Percentiles rank a stretch among this genome's conserved stretches.
phyloP scores from a whole-genome alignment of 1,284 basidiomycete species.

The Rhodotorula sp. region DNA sequence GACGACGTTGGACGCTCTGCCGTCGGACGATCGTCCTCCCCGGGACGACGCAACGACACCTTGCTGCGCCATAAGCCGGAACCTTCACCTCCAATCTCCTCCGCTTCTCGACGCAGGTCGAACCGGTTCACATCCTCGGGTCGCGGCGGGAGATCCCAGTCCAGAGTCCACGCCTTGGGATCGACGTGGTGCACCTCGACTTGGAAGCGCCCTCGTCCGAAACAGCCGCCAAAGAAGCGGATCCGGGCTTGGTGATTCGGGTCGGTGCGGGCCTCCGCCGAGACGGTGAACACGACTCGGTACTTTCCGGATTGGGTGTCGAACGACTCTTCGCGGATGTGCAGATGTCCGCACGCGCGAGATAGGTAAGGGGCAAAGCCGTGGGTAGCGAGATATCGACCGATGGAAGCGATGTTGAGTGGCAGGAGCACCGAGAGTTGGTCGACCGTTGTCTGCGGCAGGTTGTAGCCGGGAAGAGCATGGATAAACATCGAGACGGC shows the following conservation, averaged over 20 bases:
- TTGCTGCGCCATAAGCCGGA: slow-evolving; percentile 5
- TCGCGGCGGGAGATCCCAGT: slow-evolving; percentile 24
- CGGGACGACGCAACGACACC: not conserved
- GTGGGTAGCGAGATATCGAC: slow-evolving; percentile 30
- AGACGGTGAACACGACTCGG: slow-evolving; percentile 13
- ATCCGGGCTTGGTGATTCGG: slow-evolving; percentile 7
- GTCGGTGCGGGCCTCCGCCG: not conserved
- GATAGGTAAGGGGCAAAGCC: slow-evolving; percentile 35
- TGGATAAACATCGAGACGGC: slow-evolving; percentile 23
- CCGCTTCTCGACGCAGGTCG: not conserved
- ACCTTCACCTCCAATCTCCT: slow-evolving; percentile 14
- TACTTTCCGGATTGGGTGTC: slow-evolving; percentile 18
- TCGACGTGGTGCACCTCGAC: slow-evolving; percentile 27
- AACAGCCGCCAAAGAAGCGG: slow-evolving; percentile 31
- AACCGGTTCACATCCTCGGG: not conserved
- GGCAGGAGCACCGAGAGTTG: slow-evolving; percentile 35
- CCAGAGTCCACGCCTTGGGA: slow-evolving; percentile 21
- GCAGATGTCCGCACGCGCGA: not conserved
- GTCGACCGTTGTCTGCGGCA: slow-evolving; percentile 29
- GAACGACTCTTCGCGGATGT: slow-evolving; percentile 24
- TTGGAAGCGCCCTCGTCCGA: slow-evolving; percentile 21
- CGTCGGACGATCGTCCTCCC: not conserved
- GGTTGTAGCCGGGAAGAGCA: slow-evolving; percentile 24
- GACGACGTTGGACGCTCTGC: not conserved
- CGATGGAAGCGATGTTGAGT: slow-evolving; percentile 24